Evolutionary conservation across 2,329 filamentous ascomycete genomes (phyloP), one percentile per base, ranked within the genome.

Genomic region (Fusarium beomiforme): DNA sequence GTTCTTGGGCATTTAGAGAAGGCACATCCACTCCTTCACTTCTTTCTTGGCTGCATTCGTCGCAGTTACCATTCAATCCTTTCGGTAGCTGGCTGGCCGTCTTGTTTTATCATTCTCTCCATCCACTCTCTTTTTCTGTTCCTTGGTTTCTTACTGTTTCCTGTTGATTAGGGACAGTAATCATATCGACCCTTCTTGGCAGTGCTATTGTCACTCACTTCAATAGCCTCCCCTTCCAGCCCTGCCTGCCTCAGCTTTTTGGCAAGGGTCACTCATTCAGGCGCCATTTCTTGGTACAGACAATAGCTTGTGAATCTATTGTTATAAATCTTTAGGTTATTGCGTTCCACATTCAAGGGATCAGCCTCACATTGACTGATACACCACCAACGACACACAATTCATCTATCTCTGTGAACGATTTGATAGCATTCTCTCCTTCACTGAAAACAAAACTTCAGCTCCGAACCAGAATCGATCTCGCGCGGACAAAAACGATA

Each of bases 71-170:
- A 73, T 79, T 78, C 77, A 78, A 77, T 80, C 77, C 70, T 78
- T 80, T 60, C 76, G 77, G 76, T 75, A 75, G 74, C 76, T 79
- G 74, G 75, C 68, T 72, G 60, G 55, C 72, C 72, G 59, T 72
- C 69, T 64, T 53, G 19, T 64, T 60, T 60, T 59, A 46, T 37
- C 19, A 23, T 12, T 47, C 43, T 58, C 36, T 31, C 64, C 67
- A 41, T 37, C 39, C 56, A 61, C 51, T 59, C 50, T 54, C 54
- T 37, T 26, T 58, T 60, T 26, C n/a, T 41, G 37, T 50, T 17
- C 19, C 24, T 34, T 24, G 21, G 26, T 24, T 33, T 55, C 24
- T 33, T 60, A 41, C 58, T 65, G 60, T 46, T 44, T 50, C 34
- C 53, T 70, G 61, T 75, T 75, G 60, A 63, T 37, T 59, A 60